Percentiles rank a stretch among this genome's conserved stretches.
These are phyloP conservation scores for Salvia rosmarinus DNA, from an alignment of 257 asterid species.

Conservation along the genomic window DNA sequence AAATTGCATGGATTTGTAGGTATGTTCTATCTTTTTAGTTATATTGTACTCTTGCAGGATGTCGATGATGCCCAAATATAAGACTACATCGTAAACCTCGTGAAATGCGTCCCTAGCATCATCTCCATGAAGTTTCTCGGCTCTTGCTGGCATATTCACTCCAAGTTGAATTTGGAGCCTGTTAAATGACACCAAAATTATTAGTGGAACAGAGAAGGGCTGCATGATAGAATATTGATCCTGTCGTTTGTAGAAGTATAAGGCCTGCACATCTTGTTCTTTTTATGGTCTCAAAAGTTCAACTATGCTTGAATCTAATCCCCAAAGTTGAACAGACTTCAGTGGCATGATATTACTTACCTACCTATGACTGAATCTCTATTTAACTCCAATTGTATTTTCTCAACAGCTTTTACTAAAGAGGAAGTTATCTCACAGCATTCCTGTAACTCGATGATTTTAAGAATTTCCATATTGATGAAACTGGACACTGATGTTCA, in stretches of 20 bases:
- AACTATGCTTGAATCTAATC: not conserved
- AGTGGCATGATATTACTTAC: not conserved
- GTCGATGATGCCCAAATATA: slow-evolving; percentile 90
- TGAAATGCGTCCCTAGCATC: slow-evolving; percentile 57
- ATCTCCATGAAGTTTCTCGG: slow-evolving; percentile 62
- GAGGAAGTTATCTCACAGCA: too few relatives aligned
- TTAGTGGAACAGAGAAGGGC: not conserved
- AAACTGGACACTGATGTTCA: not conserved
- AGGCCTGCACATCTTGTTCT: not conserved
- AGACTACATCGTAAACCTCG: slow-evolving; percentile 88
- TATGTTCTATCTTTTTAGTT: slow-evolving; percentile 82
- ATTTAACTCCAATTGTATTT: too few relatives aligned
- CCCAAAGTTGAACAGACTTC: not conserved
- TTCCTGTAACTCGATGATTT: not conserved
- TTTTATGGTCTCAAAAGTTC: not conserved
- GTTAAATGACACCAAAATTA: slow-evolving; percentile 27
- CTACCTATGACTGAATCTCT: not conserved
- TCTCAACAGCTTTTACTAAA: too few relatives aligned
- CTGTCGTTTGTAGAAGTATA: not conserved
- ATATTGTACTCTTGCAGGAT: slow-evolving; percentile 95
- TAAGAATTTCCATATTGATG: not conserved
- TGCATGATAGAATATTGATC: not conserved
- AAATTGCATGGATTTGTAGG: slow-evolving; percentile 81
- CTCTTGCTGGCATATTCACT: slow-evolving; percentile 98
- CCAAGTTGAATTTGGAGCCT: slow-evolving; percentile 98